phyloP scores from a whole-genome alignment of 129 eudicot species.

The Smallanthus sonchifolius region DNA sequence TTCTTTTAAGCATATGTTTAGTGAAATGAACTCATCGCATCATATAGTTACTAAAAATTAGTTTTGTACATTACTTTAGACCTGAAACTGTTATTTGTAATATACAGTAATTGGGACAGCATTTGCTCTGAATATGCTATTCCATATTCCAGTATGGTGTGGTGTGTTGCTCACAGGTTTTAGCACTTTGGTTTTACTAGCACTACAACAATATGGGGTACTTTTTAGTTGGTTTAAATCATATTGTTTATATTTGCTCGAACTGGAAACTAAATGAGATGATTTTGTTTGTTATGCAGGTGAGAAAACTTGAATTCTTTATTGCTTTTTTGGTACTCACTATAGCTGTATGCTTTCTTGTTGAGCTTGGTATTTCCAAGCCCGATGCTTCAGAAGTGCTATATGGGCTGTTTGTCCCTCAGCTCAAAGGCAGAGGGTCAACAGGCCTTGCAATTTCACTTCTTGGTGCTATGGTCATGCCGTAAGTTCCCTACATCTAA shows the following conservation, averaged over 20 bases:
- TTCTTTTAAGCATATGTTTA: not conserved
- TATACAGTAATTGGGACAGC: conserved; percentile 91
- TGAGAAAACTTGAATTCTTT: conserved; percentile 92
- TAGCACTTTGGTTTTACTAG: conserved; percentile 80
- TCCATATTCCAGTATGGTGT: conserved; percentile 81
- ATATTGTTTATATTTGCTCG: not conserved
- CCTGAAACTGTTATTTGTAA: conserved; percentile 2
- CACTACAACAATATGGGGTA: conserved; percentile 98
- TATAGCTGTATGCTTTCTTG: conserved; percentile 81
- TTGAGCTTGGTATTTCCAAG: conserved; percentile 87
- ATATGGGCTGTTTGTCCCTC: conserved; percentile 90
- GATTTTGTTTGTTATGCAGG: conserved; percentile 40
- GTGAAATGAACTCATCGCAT: not conserved
- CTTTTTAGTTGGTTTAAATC: not conserved
- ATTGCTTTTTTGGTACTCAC: conserved; percentile 81
- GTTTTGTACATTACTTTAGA: not conserved
- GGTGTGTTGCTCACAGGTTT: conserved; percentile 95
- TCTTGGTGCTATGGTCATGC: conserved; percentile 99
- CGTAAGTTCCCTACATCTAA: conserved; percentile 50
- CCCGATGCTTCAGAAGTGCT: conserved; percentile 80
- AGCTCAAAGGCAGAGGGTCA: conserved; percentile 82
- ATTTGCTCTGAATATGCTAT: conserved; percentile 95
- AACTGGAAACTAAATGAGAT: conserved; percentile 4
- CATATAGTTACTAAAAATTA: not conserved
- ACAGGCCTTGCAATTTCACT: conserved; percentile 89